phyloP scores from a whole-genome alignment of 148 eudicot genomes.

The Nyssa sinensis region DNA sequence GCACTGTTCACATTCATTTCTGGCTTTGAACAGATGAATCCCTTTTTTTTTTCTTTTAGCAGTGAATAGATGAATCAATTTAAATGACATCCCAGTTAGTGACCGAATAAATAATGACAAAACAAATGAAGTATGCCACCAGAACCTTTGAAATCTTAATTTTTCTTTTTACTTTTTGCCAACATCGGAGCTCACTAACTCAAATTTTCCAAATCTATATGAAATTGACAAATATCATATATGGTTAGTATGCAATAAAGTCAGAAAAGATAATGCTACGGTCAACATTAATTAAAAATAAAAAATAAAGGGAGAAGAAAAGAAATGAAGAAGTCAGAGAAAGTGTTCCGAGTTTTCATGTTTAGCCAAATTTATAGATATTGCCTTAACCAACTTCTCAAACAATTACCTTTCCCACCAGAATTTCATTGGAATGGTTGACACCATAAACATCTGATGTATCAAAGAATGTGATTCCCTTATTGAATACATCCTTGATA shows the following conservation, averaged over 20 bases:
- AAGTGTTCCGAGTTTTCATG: no score
- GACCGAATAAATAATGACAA: background rate
- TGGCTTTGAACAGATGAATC: no score
- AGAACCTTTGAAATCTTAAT: background rate
- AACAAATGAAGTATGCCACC: background rate
- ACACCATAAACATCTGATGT: constrained; percentile 50
- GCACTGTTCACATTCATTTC: no score
- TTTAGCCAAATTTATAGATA: no score
- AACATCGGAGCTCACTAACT: background rate
- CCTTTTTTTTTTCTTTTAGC: no score
- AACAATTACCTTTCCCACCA: constrained; percentile 42
- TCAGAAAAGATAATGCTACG: background rate
- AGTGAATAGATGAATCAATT: no score
- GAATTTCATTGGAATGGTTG: constrained; percentile 31
- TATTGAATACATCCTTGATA: constrained; percentile 36
- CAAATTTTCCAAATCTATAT: background rate
- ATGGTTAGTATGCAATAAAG: background rate
- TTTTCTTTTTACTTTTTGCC: background rate
- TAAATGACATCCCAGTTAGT: no score
- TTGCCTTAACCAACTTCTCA: background rate
- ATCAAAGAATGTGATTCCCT: constrained; percentile 49
- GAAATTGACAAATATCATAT: no score
- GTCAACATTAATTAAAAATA: background rate
- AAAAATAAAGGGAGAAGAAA: no score
- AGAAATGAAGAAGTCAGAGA: no score